Percentiles rank a stretch among this genome's conserved stretches.
phyloP scores from a whole-genome alignment of 2,329 filamentous ascomycete species.

The Microcyclosporella mali region DNA sequence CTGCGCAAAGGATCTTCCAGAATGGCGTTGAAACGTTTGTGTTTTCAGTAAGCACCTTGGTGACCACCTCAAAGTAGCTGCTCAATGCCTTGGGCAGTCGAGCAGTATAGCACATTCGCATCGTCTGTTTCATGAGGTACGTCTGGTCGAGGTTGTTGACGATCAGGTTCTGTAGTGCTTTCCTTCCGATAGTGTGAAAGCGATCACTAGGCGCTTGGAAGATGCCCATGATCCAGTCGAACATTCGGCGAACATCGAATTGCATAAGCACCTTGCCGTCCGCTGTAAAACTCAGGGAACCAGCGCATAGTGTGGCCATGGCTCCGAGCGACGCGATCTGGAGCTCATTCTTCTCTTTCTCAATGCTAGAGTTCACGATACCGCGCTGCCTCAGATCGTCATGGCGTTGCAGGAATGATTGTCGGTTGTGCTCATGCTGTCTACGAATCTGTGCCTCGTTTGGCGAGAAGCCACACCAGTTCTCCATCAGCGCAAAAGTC shows the following conservation, averaged over 20 bases:
- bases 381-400: constrained; percentile 65
- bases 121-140: constrained; percentile 80
- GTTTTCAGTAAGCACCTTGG: constrained; percentile 74
- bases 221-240: constrained; percentile 91
- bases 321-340: constrained; percentile 85
- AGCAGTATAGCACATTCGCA: constrained; percentile 82
- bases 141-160: constrained; percentile 82
- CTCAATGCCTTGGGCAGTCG: constrained; percentile 70
- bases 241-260: constrained; percentile 87
- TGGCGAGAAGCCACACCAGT: constrained; percentile 96
- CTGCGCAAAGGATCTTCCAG: constrained; percentile 83
- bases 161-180: constrained; percentile 83
- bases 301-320: constrained; percentile 85
- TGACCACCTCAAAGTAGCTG: constrained; percentile 92
- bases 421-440: constrained; percentile 80
- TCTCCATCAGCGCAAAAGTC: constrained; percentile 93
- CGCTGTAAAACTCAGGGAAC: constrained; percentile 77
- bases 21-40: constrained; percentile 78
- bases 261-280: constrained; percentile 82
- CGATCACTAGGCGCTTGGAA: constrained; percentile 89
- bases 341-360: constrained; percentile 92
- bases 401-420: constrained; percentile 75
- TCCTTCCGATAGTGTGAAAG: constrained; percentile 81
- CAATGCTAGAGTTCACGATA: constrained; percentile 80
- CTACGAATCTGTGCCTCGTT: constrained; percentile 77